These are phyloP conservation scores for Penicillium diatomitis DNA, from an alignment of 495 filamentous ascomycete genomes.

Conservation along the genomic window DNA sequence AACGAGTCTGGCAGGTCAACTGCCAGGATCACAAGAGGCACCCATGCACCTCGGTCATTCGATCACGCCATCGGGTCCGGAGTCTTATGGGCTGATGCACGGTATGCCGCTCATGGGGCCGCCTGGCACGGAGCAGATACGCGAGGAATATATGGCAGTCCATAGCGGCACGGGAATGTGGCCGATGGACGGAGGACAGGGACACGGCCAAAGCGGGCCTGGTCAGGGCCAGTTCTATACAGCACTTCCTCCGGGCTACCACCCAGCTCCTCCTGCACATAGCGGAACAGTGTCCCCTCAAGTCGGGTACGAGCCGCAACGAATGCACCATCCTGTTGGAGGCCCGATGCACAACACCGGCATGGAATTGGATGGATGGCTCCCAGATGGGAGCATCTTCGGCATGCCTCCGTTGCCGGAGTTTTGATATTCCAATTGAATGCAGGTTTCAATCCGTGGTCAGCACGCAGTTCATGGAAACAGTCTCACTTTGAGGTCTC, in stretches of 20 bases:
- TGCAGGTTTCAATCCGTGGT: too few species aligned
- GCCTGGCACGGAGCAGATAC: conserved; percentile 10
- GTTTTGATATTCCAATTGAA: conserved; percentile 11
- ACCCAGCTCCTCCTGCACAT: conserved; percentile 7
- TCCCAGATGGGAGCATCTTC: conserved; percentile 27
- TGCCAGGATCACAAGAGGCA: conserved; percentile 5
- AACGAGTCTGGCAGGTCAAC: conserved; percentile 1
- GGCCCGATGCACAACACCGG: conserved; percentile 11
- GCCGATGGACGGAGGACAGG: conserved; percentile 17
- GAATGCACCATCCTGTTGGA: conserved; percentile 9
- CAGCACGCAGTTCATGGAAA: too few species aligned
- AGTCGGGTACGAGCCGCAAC: conserved; percentile 22
- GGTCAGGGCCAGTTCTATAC: conserved; percentile 12
- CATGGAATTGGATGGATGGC: conserved; percentile 32
- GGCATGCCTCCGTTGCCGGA: conserved; percentile 26
- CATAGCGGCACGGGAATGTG: conserved; percentile 12
- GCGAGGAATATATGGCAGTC: conserved; percentile 17
- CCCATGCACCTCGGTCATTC: conserved; percentile 3
- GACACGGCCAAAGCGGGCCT: not conserved
- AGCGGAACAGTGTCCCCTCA: conserved; percentile 11
- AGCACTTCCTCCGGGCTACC: conserved; percentile 10
- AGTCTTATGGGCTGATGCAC: conserved; percentile 8
- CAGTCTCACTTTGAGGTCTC: too few species aligned
- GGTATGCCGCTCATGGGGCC: conserved; percentile 8
- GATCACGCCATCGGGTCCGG: conserved; percentile 2